Conservation (phyloP, 2,329 filamentous ascomycete species). For the Ophiocordyceps australis region DNA sequence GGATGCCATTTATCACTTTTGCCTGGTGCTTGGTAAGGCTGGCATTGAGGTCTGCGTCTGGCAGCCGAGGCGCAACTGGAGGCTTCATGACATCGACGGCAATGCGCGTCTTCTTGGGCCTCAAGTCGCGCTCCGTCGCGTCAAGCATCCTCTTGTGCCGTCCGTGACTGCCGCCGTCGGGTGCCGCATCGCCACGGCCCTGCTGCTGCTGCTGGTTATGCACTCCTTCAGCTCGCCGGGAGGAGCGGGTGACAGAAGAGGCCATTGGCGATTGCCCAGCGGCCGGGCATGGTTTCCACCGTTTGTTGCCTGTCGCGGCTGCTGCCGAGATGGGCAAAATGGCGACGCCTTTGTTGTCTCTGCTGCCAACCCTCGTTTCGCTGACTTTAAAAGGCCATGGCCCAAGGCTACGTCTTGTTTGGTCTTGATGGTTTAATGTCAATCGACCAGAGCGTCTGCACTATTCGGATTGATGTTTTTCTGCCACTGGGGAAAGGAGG, state of each 20-base stretch:
- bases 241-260: conserved; percentile 32
- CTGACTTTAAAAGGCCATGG: too few relatives aligned
- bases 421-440: too few relatives aligned
- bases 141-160: too few relatives aligned
- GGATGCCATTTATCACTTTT: conserved; percentile 42
- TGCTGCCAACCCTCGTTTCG: background rate
- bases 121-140: conserved; percentile 21
- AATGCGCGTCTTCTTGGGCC: conserved; percentile 31
- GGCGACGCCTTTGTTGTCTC: background rate
- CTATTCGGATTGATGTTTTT: too few relatives aligned
- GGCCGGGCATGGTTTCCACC: conserved; percentile 20
- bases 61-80: conserved; percentile 10
- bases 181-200: conserved; percentile 28
- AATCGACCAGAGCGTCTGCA: too few relatives aligned
- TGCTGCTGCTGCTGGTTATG: conserved; percentile 17
- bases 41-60: conserved; percentile 3
- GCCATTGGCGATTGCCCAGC: conserved; percentile 23
- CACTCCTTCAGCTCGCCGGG: conserved; percentile 28
- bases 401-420: too few relatives aligned
- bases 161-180: conserved; percentile 24
- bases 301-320: conserved; percentile 5
- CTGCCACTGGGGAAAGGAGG: too few relatives aligned
- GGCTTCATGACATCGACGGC: conserved; percentile 34
- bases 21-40: conserved; percentile 30
- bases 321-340: too few relatives aligned